Evolutionary conservation across 371 early-diverging fungal species (phyloP).

Genomic region (Amoeboradix gromovi): DNA sequence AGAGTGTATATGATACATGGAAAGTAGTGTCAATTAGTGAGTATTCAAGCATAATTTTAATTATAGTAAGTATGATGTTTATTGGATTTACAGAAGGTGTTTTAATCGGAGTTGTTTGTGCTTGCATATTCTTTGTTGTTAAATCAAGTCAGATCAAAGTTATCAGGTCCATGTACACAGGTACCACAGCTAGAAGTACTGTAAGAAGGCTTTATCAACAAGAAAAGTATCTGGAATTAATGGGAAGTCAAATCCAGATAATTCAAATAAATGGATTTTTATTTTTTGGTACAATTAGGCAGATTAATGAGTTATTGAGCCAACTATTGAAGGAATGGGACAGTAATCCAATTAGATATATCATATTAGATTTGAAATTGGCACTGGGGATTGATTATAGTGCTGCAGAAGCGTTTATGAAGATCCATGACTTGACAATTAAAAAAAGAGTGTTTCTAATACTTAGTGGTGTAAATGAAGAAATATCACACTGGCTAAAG

Average conservation of each 20-base stretch:
- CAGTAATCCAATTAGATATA: slow-evolving; percentile 35
- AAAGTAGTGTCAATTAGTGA: slow-evolving; percentile 50
- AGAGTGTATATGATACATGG: slow-evolving; percentile 56
- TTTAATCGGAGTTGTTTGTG: slow-evolving; percentile 58
- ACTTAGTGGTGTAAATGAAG: too few relatives aligned
- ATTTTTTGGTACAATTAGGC: slow-evolving; percentile 77
- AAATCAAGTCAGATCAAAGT: slow-evolving; percentile 21
- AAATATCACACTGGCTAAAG: too few relatives aligned
- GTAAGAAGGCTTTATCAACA: slow-evolving; percentile 65
- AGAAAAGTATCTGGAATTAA: slow-evolving; percentile 44
- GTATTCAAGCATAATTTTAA: slow-evolving; percentile 53
- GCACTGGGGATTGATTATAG: slow-evolving; percentile 69
- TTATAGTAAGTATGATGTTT: slow-evolving; percentile 47
- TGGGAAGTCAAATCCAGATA: slow-evolving; percentile 52
- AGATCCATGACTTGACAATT: too few relatives aligned
- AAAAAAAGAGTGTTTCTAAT: too few relatives aligned
- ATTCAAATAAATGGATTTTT: slow-evolving; percentile 63
- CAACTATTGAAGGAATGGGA: slow-evolving; percentile 32
- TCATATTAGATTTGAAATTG: slow-evolving; percentile 56
- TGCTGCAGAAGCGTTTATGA: slow-evolving; percentile 70
- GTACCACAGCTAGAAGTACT: slow-evolving; percentile 26
- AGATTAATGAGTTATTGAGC: slow-evolving; percentile 47
- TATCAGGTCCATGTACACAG: slow-evolving; percentile 43
- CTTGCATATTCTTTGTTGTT: slow-evolving; percentile 57
- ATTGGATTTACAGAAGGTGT: slow-evolving; percentile 77